Base-by-base conservation (phyloP, 345 rosid species). In the Lenwebbia sp. region DNA sequence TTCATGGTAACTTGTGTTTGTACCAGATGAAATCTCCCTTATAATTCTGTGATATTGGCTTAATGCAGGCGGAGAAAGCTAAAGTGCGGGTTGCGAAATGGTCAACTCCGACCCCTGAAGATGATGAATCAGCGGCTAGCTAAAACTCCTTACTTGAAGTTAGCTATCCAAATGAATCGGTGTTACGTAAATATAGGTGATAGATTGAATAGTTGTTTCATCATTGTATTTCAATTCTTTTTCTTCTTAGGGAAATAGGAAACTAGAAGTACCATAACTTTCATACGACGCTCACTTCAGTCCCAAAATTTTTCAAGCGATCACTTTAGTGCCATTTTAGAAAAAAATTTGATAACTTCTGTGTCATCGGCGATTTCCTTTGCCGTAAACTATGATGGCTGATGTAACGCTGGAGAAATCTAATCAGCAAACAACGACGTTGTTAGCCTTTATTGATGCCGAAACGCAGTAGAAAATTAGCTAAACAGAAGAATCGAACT, bases 61-160 rank as follows among this genome's bases (percentile, higher is more conserved):
- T 6, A n/a, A 7, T 49, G 87, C 54, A 82, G 87, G 87, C 60
- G 28, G 83, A 26, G 81, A 86, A 82, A 86, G 87, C 87, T 21
- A 30, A 26, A 52, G 26, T 47, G 50, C 84, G 87, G 26, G 84
- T 86, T n/a, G 76, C 60, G 26, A 86, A 76, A 56, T 57, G 65
- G 83, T 86, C 87, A 22, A 60, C 82, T 51, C 84, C 84, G 7
- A n/a, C 51, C 11, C 84, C 14, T 23, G 41, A 82, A 33, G 84
- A 86, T 55, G 86, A 70, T 70, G 81, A 21, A 70, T 40, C 47
- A 0, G 81, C 13, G 21, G 13, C 81, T 37, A 21, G 25, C 23
- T 70, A 37, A 70, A 70, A 70, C 47, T 37, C 81, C 21, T 19
- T 0, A 33, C 10, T 37, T 70, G 47, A 70, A 70, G 26, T 44